Evolutionary conservation across 2,329 filamentous ascomycete species (phyloP), one percentile per base, ranked within the genome.

Genomic region (Leptographium wingfieldii): DNA sequence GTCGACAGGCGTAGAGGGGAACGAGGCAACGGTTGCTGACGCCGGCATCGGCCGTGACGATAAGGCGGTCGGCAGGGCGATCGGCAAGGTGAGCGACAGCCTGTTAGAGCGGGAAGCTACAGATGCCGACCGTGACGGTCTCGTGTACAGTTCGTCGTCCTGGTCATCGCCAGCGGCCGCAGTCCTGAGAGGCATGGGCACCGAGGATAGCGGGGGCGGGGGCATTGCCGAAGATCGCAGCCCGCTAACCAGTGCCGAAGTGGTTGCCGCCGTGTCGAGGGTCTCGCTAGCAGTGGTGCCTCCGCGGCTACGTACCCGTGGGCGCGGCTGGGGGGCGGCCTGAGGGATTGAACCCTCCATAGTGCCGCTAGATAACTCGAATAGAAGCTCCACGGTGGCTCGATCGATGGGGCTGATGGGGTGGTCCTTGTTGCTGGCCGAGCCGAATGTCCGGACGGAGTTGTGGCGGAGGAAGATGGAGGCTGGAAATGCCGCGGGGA

Each of bases 41-140:
- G 73, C 72, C 1, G 80, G 79, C 7, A 76, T 72, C 46, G 80
- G 80, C 14, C 81, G 75, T 16, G 79, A 78, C 2, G 80, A 74
- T 59, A 76, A 73, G 64, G 76, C 76, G 10, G 74, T 78, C 5
- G 81, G 79, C 6, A 73, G 76, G 11, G 80, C 77, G 66, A 85
- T 82, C n/a, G 82, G 82, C 11, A 85, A 73, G 1, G 81, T 84
- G 31, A 85, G 72, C 0, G 82, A 85, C 25, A 85, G 75, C 59
- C 82, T 74, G 67, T 85, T 83, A 33, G 77, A 77, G 43, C 81
- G 74, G 25, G 80, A 80, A 16, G 78, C 72, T 31, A 76, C 74
- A 5, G 81, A 83, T 19, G 76, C 76, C 16, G 80, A 80, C 40
- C 80, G 78, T 58, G 75, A 73, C 10, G 77, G 77, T 48, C 78